These are phyloP conservation scores for Umbilicus rupestris DNA, from an alignment of 164 flowering plant species.

Conservation along the genomic window DNA sequence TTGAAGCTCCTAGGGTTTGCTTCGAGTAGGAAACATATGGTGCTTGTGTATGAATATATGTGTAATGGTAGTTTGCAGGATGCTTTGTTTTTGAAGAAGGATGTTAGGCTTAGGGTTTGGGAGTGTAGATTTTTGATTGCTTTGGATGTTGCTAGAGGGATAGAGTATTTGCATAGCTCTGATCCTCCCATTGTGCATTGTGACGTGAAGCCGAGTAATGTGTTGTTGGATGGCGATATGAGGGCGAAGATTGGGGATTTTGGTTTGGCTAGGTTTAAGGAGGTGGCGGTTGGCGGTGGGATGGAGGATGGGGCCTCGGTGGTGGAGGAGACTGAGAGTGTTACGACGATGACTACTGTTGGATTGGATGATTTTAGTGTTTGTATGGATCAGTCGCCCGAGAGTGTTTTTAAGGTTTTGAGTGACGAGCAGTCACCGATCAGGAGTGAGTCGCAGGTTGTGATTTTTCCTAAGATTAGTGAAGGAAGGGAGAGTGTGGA, in stretches of 20 bases:
- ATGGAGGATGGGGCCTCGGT: slow-evolving; percentile 48
- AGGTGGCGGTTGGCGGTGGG: slow-evolving; percentile 21
- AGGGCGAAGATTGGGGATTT: slow-evolving; percentile 85
- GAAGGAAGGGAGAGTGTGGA: slow-evolving; percentile 35
- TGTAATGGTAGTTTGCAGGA: slow-evolving; percentile 76
- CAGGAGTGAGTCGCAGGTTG: slow-evolving; percentile 15
- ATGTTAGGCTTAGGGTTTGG: slow-evolving; percentile 61
- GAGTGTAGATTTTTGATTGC: slow-evolving; percentile 39
- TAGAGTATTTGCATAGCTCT: slow-evolving; percentile 62
- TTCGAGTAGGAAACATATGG: slow-evolving; percentile 33
- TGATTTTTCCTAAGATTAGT: slow-evolving; percentile 29
- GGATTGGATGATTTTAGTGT: slow-evolving; percentile 45
- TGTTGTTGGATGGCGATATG: slow-evolving; percentile 53
- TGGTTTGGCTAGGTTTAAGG: slow-evolving; percentile 55
- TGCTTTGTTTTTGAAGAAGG: slow-evolving; percentile 56
- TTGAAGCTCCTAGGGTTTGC: slow-evolving; percentile 62
- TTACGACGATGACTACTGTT: slow-evolving; percentile 33
- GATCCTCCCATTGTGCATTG: slow-evolving; percentile 83
- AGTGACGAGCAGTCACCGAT: slow-evolving; percentile 26
- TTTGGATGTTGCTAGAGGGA: slow-evolving; percentile 55
- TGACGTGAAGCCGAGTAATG: slow-evolving; percentile 87
- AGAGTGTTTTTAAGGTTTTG: slow-evolving; percentile 13
- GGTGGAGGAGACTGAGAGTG: slow-evolving; percentile 70
- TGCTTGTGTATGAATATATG: slow-evolving; percentile 77
- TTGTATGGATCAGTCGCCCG: slow-evolving; percentile 45